Evolutionary conservation across 805 yeast species (phyloP), one percentile per base, ranked within the genome.

Genomic region (Yamadazyma insecticola): DNA sequence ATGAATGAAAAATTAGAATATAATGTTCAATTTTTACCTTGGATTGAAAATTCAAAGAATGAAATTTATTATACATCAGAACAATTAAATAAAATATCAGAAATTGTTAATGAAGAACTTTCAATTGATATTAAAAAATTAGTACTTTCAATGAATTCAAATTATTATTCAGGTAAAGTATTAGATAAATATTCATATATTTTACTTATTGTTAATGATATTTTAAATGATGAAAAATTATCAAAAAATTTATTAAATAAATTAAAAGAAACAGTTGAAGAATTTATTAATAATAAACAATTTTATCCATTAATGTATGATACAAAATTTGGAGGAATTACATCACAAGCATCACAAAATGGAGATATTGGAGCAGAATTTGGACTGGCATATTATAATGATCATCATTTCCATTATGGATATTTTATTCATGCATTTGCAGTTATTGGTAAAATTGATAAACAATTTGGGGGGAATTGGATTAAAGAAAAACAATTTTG

Each of bases 331-430:
- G 66, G 67, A 28, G 81, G 81, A 35, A 60, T 76, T 9, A 81
- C 94, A 0, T 67, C 78, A 2, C 57, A 70, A 19, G 71, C 68
- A 5, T 51, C 65, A n/a, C 60, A 62, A 39, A 37, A 50, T 27
- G n/a, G n/a, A n/a, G 67, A 67, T 33, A 38, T 60, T 13, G 56
- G 58, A 16, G 63, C 63, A 21, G 81, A 77, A 45, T 85, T 70
- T 51, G 94, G 92, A 26, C 71, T 79, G 51, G 72, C 83, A 13
- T 80, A 72, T 51, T 85, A 84, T 58, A 84, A 83, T 45, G 92
- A 85, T 47, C 94, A 85, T 48, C 90, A 84, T 51, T 85, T 82
- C 70, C 92, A 84, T 53, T 85, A 81, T 49, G 90, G 90, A 7
- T 85, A 84, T 54, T 79, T 76, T 44, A 69, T 85, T 27, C 89